A percentile compares a stretch with the other conserved stretches of the same genome.
These are phyloP conservation scores for Blastobotrys ciferrii DNA, from an alignment of 1,139 yeast genomes.

Conservation along the genomic window DNA sequence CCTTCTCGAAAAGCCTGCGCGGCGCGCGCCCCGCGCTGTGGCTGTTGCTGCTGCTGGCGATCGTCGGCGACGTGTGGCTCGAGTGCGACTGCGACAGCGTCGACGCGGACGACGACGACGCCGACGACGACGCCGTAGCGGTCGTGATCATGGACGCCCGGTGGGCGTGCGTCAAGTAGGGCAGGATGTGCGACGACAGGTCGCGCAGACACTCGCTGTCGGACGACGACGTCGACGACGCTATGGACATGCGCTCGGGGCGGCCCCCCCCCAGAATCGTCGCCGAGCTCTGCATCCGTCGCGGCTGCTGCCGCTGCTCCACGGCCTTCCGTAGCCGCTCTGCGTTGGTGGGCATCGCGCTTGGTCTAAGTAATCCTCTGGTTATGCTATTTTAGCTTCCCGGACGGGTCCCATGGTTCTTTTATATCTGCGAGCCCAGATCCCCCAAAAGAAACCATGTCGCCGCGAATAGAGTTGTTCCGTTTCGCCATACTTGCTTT, in stretches of 20 bases:
- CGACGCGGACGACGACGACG: slow-evolving; percentile 6
- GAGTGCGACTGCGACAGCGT: neutral
- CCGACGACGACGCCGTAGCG: slow-evolving; percentile 11
- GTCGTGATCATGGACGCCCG: slow-evolving; percentile 11
- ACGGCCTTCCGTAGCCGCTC: slow-evolving; percentile 8
- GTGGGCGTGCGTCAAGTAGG: slow-evolving; percentile 8
- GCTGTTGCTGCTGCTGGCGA: neutral
- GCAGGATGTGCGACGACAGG: slow-evolving; percentile 7
- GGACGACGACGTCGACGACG: slow-evolving; percentile 5
- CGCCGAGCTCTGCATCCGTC: slow-evolving; percentile 2
- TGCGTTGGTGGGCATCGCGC: slow-evolving; percentile 7
- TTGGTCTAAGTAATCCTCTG: neutral
- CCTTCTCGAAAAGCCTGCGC: slow-evolving; percentile 14
- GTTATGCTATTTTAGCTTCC: neutral
- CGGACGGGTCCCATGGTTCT: neutral
- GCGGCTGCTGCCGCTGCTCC: slow-evolving; percentile 7
- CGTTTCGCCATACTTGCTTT: neutral
- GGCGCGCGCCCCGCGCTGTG: slow-evolving; percentile 8
- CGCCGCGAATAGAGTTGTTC: neutral
- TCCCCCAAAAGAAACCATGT: slow-evolving; percentile 1
- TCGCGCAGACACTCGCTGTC: slow-evolving; percentile 1
- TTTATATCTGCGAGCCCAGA: neutral
- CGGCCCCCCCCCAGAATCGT: neutral
- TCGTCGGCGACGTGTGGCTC: slow-evolving; percentile 2
- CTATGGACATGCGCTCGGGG: neutral